Conservation (phyloP, 768 basidiomycete species). For the Podaxis sp. region DNA sequence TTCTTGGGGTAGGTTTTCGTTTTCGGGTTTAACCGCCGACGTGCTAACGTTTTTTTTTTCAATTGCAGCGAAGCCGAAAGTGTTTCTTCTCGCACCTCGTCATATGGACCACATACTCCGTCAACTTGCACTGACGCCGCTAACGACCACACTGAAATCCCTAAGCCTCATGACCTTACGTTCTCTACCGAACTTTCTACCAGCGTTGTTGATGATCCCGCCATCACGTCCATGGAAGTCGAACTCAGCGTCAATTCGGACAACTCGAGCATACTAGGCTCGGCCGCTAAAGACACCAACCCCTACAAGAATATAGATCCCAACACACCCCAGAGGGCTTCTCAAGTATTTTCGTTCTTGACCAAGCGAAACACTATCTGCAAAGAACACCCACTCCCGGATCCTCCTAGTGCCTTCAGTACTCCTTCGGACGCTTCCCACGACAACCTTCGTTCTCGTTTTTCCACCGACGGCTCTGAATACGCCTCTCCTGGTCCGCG, state of each 20-base stretch:
- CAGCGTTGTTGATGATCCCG: slow-evolving; percentile 38
- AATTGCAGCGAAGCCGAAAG: slow-evolving; percentile 42
- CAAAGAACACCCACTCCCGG: slow-evolving; percentile 37
- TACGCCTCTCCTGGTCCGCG: background rate
- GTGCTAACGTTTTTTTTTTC: background rate
- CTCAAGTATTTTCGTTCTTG: slow-evolving; percentile 74
- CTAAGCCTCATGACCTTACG: slow-evolving; percentile 31
- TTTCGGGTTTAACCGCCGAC: background rate
- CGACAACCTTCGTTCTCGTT: slow-evolving; percentile 16
- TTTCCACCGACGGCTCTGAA: slow-evolving; percentile 15
- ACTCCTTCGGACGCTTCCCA: slow-evolving; percentile 32
- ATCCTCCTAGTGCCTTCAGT: slow-evolving; percentile 38
- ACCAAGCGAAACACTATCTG: slow-evolving; percentile 42
- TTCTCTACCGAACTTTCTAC: slow-evolving; percentile 46
- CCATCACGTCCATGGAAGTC: slow-evolving; percentile 75
- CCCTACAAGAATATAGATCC: slow-evolving; percentile 31
- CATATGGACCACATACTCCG: slow-evolving; percentile 51
- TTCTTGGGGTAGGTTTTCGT: slow-evolving; percentile 45
- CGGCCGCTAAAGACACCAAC: slow-evolving; percentile 12
- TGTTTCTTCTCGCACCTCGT: slow-evolving; percentile 19
- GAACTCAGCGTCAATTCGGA: slow-evolving; percentile 59
- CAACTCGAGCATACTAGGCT: slow-evolving; percentile 25
- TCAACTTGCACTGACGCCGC: slow-evolving; percentile 34
- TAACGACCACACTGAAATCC: slow-evolving; percentile 22
- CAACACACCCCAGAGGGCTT: slow-evolving; percentile 63